Evolutionary conservation across 2,329 filamentous ascomycete species (phyloP), one percentile per base, ranked within the genome.

Genomic region (Ophiocordyceps camponoti-floridani): DNA sequence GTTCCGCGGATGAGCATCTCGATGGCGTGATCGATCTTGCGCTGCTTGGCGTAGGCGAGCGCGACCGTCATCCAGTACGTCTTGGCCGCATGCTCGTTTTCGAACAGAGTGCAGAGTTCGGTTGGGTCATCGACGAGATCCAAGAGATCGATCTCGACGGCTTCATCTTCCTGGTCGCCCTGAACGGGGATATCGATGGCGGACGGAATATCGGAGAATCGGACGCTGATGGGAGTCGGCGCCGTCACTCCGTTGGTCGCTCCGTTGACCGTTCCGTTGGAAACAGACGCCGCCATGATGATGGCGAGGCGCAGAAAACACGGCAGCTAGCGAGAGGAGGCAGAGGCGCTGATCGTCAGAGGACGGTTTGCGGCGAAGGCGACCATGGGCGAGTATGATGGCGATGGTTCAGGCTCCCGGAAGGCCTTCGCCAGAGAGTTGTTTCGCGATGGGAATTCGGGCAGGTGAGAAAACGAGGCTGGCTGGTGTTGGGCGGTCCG

Each of bases 31-130:
- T 95, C 88, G 49, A 91, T 77, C 65, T 94, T 94, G 58, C 82
- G 80, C 65, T 94, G 86, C 66, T 96, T 98, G 38, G 91, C 89
- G 58, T 98, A 98, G 42, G 89, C 89, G 47, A 96, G 72, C 40
- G 93, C 84, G 52, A 96, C 91, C n/a, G 86, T 89, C 71, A 98
- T 89, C 93, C 93, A 98, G 53, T 93, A 93, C 44, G 81, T 85
- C 55, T 89, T 87, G 35, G 85, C 82, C 14, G 87, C 88, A 56
- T 82, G 79, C 62, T 98, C 93, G 57, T 91, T 94, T 65, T 98
- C 89, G 50, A 98, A 78, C 43, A 98, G 73, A 28, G 85, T 91
- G 62, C 91, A 98, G 5, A 98, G 74, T 66, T 98, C 91, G 42
- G 84, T 94, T 18, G 86, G 85, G 58, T 96, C 91, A 60, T 96